phyloP scores from a whole-genome alignment of 768 basidiomycete genomes.

The Trametes cingulata region DNA sequence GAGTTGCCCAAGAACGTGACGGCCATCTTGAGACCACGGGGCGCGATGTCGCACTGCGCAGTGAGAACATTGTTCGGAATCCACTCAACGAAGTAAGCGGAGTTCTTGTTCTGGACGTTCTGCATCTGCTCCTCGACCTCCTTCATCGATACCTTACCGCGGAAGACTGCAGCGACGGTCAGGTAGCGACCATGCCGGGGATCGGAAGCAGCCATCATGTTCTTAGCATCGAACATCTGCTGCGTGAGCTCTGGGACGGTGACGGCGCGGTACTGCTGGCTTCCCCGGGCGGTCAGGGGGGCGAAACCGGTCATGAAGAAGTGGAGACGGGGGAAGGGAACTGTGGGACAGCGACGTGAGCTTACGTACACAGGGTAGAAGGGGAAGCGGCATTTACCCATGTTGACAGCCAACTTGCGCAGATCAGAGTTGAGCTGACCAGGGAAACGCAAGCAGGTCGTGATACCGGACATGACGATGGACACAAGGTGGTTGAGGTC shows the following conservation, averaged over 20 bases:
- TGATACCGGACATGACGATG: slow-evolving; percentile 98
- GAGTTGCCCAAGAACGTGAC: slow-evolving; percentile 98
- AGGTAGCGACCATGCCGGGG: slow-evolving; percentile 97
- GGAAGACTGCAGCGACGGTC: slow-evolving; percentile 97
- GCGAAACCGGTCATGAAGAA: slow-evolving; percentile 99
- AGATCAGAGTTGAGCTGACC: slow-evolving; percentile 99
- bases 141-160: slow-evolving; percentile 99
- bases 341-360: slow-evolving; percentile 49
- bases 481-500: slow-evolving; percentile 98
- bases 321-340: slow-evolving; percentile 98
- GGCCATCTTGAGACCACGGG: slow-evolving; percentile 94
- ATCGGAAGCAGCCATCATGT: slow-evolving; percentile 99
- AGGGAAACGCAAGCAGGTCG: slow-evolving; percentile 98
- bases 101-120: slow-evolving; percentile 96
- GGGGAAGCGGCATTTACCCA: slow-evolving; percentile 62
- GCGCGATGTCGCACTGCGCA: slow-evolving; percentile 97
- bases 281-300: slow-evolving; percentile 90
- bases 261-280: slow-evolving; percentile 94
- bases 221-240: slow-evolving; percentile 99
- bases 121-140: slow-evolving; percentile 99
- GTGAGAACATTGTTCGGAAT: slow-evolving; percentile 99
- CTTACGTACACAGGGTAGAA: no score
- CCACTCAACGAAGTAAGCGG: slow-evolving; percentile 99
- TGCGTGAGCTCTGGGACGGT: slow-evolving; percentile 97
- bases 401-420: slow-evolving; percentile 98